Evolutionary conservation across 2,329 filamentous ascomycete genomes (phyloP).

Genomic region (Alternaria panax): DNA sequence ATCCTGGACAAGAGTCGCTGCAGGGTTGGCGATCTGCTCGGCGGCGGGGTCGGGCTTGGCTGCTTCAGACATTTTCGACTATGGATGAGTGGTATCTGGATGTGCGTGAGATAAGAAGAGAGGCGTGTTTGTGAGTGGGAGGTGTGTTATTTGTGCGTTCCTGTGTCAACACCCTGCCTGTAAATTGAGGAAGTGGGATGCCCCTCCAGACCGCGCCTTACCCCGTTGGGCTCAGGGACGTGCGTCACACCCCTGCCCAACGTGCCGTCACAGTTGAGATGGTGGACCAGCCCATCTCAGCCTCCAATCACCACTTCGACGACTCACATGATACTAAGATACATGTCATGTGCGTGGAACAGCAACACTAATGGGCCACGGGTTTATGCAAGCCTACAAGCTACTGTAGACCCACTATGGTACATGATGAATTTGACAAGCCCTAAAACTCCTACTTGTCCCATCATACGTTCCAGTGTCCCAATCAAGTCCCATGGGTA

Average conservation of each 20-base stretch:
- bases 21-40: slow-evolving; percentile 49
- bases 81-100: slow-evolving; percentile 7
- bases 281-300: neutral
- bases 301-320: neutral
- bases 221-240: slow-evolving; percentile 18
- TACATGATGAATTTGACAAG: slow-evolving; percentile 7
- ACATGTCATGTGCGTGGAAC: neutral
- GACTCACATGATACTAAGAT: neutral
- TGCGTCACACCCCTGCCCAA: slow-evolving; percentile 18
- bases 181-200: slow-evolving; percentile 22
- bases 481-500: slow-evolving; percentile 20
- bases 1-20: slow-evolving; percentile 51
- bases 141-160: slow-evolving; percentile 10
- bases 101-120: slow-evolving; percentile 11
- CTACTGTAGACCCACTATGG: neutral
- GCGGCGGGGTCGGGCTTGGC: slow-evolving; percentile 53
- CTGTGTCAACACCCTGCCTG: slow-evolving; percentile 13
- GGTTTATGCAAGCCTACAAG: neutral
- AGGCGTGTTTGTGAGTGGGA: slow-evolving; percentile 17
- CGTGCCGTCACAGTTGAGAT: neutral
- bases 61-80: slow-evolving; percentile 46
- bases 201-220: slow-evolving; percentile 14
- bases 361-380: neutral
- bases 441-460: slow-evolving; percentile 12
- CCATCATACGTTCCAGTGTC: slow-evolving; percentile 8